phyloP scores from a whole-genome alignment of 2,329 filamentous ascomycete species.

The Paradendryphiella salina region DNA sequence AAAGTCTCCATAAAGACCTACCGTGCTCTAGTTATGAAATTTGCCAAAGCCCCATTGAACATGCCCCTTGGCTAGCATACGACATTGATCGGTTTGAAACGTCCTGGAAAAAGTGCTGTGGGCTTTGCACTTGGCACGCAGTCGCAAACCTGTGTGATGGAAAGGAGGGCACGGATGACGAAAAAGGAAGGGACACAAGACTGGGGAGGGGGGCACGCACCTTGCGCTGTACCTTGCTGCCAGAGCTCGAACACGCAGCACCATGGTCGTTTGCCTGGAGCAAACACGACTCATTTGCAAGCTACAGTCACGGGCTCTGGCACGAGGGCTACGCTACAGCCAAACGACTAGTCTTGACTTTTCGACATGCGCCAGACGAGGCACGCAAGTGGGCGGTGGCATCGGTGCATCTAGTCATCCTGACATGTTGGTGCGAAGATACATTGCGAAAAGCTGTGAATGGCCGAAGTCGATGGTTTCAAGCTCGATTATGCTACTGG shows the following conservation, averaged over 20 bases:
- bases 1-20: background rate
- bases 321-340: slow-evolving; percentile 1
- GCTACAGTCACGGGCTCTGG: slow-evolving; percentile 22
- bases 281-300: slow-evolving; percentile 14
- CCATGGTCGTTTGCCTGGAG: slow-evolving; percentile 12
- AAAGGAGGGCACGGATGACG: slow-evolving; percentile 11
- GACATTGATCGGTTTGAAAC: too few species aligned
- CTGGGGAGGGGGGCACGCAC: slow-evolving; percentile 29
- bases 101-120: background rate
- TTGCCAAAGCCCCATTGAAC: too few species aligned
- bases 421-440: slow-evolving; percentile 22
- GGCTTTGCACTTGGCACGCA: background rate
- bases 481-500: slow-evolving; percentile 28
- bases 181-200: slow-evolving; percentile 26
- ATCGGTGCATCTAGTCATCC: slow-evolving; percentile 5
- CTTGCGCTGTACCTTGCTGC: slow-evolving; percentile 24
- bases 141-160: background rate
- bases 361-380: slow-evolving; percentile 1
- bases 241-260: slow-evolving; percentile 14
- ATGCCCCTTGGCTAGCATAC: too few species aligned
- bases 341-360: slow-evolving; percentile 1
- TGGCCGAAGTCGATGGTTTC: slow-evolving; percentile 30
- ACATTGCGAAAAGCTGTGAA: slow-evolving; percentile 29
- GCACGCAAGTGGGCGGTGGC: background rate
- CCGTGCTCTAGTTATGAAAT: too few species aligned